Evolutionary conservation across 208 protist genomes (phyloP), one percentile per base, ranked within the genome.

Genomic region (Crithidia acanthocephali): DNA sequence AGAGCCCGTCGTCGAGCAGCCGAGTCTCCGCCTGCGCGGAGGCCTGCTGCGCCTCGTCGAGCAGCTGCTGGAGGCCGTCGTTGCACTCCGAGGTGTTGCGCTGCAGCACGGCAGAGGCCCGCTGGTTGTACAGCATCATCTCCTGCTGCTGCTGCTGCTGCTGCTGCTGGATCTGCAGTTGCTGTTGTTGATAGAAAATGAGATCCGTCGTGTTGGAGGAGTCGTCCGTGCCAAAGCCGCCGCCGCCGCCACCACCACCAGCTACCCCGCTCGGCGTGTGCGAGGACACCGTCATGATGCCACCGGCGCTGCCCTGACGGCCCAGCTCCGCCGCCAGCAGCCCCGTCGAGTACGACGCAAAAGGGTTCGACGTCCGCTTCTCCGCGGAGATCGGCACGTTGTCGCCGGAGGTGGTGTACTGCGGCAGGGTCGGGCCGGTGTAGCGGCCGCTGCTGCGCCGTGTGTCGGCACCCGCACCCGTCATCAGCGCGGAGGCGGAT

Each of bases 1-100:
- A 56, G 18, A 95, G 77, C 18, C 90, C 90, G 28, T 84, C 72
- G 33, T 79, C 68, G n/a, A 90, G 57, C 25, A 72, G 45, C 4
- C 32, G 50, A 27, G 66, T 47, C 72, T 92, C 78, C 7, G 88
- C 88, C n/a, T 60, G 72, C 16, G 22, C 32, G 66, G 80, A 89
- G 22, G 81, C 44, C 30, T 44, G 16, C 2, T 33, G 58, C 9
- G 85, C 84, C 48, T 91, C 76, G 18, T 35, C 30, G 32, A 84
- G 56, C 7, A 85, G 51, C 23, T 30, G 27, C 56, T 63, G 53
- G 48, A 74, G 62, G 11, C 47, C 67, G 16, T 52, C 67, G 16
- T 18, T 48, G 48, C 30, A 66, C 25, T 58, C 27, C 28, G 23
- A 27, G 23, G 58, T 40, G 22, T 30, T 55, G 1, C 52, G 33